These are phyloP conservation scores for Dalbergia cultrata DNA, from an alignment of 306 rosid genomes.

Conservation along the genomic window DNA sequence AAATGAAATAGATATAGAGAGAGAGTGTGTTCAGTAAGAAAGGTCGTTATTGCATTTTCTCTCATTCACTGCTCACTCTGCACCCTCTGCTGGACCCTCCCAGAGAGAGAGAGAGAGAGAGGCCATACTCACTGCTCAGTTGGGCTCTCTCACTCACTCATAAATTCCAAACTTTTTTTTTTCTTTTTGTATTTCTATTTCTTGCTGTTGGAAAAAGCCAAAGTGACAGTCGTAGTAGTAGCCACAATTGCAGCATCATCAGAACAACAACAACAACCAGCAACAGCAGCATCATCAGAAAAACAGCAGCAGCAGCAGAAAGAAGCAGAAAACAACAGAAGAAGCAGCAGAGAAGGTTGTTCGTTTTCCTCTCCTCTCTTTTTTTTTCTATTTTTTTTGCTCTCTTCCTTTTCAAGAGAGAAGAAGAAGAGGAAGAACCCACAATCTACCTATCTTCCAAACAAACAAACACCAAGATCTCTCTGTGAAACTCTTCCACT, in stretches of 20 bases:
- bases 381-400: not conserved
- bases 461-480: not conserved
- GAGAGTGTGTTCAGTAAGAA: slow-evolving; percentile 38
- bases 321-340: slow-evolving; percentile 21
- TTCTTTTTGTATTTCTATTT: too few relatives aligned
- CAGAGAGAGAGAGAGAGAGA: slow-evolving; percentile 16
- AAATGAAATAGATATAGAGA: slow-evolving; percentile 28
- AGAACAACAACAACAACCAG: not conserved
- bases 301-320: slow-evolving; percentile 10
- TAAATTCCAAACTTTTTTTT: slow-evolving; percentile 28
- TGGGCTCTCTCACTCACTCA: slow-evolving; percentile 26
- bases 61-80: slow-evolving; percentile 41
- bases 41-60: slow-evolving; percentile 69
- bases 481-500: not conserved
- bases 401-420: slow-evolving; percentile 29
- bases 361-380: not conserved
- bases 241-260: slow-evolving; percentile 48
- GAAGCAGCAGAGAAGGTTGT: not conserved
- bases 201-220: slow-evolving; percentile 57
- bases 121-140: not conserved
- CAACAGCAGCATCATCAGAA: not conserved
- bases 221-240: slow-evolving; percentile 64
- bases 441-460: too few relatives aligned
- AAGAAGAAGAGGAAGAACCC: not conserved
- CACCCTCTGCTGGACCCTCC: slow-evolving; percentile 47